Conservation (phyloP, 1,284 basidiomycete genomes). For the Neolentinus lepideus region DNA sequence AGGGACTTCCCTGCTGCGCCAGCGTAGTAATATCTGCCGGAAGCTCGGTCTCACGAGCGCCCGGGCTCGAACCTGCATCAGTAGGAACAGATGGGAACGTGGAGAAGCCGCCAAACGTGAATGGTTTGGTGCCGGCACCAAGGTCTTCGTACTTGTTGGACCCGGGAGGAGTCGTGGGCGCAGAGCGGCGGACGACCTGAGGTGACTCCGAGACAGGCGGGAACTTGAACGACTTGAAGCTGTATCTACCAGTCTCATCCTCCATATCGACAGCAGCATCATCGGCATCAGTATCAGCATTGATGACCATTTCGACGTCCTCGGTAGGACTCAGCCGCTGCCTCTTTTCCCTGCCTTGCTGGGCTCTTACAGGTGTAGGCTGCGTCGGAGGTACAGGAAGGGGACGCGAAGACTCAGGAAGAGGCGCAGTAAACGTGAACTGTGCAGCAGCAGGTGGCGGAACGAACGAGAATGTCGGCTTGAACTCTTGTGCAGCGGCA, state of each 20-base stretch:
- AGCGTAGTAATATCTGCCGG: conserved; percentile 1
- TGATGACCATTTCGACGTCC: conserved; percentile 40
- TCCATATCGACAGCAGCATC: conserved; percentile 27
- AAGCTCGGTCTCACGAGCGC: conserved; percentile 11
- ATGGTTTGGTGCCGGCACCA: conserved; percentile 45
- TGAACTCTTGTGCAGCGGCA: conserved; percentile 73
- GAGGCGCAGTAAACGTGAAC: conserved; percentile 33
- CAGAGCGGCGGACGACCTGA: conserved; percentile 38
- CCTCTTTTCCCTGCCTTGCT: conserved; percentile 72
- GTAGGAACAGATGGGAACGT: conserved; percentile 13
- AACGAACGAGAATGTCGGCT: conserved; percentile 71
- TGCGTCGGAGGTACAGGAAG: conserved; percentile 27
- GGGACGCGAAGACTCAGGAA: conserved; percentile 20
- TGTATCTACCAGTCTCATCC: neutral
- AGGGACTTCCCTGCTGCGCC: neutral
- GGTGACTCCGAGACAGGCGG: conserved; percentile 46
- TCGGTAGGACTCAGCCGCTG: conserved; percentile 42
- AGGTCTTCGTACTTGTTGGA: conserved; percentile 19
- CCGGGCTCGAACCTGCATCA: neutral
- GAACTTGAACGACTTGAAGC: conserved; percentile 59
- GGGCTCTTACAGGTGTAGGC: conserved; percentile 22
- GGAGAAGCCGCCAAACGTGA: conserved; percentile 56
- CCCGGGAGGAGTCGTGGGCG: conserved; percentile 30
- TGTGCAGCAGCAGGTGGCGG: conserved; percentile 58
- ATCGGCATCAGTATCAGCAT: conserved; percentile 43